Conservation (phyloP, 208 protist species). For the Trichomonas vaginalis region DNA sequence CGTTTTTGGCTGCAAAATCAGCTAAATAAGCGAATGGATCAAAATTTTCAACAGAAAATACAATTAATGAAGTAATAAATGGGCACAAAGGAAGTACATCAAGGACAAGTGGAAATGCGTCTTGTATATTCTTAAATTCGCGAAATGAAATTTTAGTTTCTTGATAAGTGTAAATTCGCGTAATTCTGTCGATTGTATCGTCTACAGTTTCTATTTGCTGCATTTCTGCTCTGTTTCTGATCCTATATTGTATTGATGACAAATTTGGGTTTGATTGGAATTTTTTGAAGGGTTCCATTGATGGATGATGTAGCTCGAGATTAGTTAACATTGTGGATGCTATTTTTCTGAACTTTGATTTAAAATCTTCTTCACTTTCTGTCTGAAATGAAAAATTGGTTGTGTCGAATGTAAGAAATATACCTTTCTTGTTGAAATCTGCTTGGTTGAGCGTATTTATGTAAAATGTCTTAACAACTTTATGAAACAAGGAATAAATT, state of each 20-base stretch:
- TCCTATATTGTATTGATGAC: not conserved
- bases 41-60: not conserved
- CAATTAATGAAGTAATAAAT: not conserved
- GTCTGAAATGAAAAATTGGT: not conserved
- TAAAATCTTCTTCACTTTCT: not conserved
- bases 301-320: not conserved
- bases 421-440: not conserved
- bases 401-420: not conserved
- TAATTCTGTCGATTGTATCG: not conserved
- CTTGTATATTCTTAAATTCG: not conserved
- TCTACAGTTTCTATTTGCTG: not conserved
- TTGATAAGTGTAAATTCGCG: not conserved
- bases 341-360: not conserved
- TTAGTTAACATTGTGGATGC: not conserved
- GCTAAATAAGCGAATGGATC: not conserved
- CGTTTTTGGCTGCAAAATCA: not conserved
- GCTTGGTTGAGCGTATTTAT: not conserved
- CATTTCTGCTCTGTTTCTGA: not conserved
- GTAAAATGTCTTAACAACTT: not conserved
- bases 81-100: not conserved
- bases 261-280: not conserved
- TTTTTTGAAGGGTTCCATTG: not conserved
- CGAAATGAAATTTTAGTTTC: not conserved
- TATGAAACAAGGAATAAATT: not conserved
- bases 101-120: not conserved